These are phyloP conservation scores for Botrytis elliptica DNA, from an alignment of 2,329 filamentous ascomycete genomes.

Conservation along the genomic window DNA sequence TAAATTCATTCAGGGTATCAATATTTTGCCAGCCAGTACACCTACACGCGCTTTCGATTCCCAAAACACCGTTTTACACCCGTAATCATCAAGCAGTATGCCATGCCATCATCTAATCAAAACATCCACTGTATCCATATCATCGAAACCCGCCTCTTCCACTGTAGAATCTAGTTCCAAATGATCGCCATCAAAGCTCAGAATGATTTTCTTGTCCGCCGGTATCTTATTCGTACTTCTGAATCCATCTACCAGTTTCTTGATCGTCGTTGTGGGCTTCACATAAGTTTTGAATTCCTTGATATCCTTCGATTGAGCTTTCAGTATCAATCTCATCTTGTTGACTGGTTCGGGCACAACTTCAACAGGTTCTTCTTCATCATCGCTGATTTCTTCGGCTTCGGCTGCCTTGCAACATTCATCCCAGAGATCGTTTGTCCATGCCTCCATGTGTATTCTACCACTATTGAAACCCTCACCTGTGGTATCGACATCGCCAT, in stretches of 20 bases:
- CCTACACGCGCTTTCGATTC: background rate
- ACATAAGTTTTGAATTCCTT: conserved; percentile 53
- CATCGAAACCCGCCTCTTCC: conserved; percentile 67
- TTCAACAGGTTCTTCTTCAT: conserved; percentile 30
- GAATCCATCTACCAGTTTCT: conserved; percentile 62
- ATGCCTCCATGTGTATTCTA: conserved; percentile 73
- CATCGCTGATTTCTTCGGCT: conserved; percentile 29
- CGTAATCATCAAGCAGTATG: background rate
- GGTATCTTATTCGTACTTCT: conserved; percentile 53
- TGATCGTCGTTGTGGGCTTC: conserved; percentile 56
- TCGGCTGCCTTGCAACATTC: conserved; percentile 32
- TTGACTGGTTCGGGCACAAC: background rate
- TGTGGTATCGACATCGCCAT: conserved; percentile 34
- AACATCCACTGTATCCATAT: conserved; percentile 75
- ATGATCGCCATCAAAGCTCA: conserved; percentile 75
- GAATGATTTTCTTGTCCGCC: conserved; percentile 52
- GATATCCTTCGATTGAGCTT: conserved; percentile 46
- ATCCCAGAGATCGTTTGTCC: conserved; percentile 64
- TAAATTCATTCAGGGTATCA: conserved; percentile 9
- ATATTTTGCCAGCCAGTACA: conserved; percentile 1
- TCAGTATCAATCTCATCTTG: conserved; percentile 53
- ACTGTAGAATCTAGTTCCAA: conserved; percentile 61
- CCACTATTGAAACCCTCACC: conserved; percentile 49
- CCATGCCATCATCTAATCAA: conserved; percentile 31
- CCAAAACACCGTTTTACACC: background rate